Evolutionary conservation across 192 early-diverging fungal genomes (phyloP).

Genomic region (Fimicolochytrium jonesii): DNA sequence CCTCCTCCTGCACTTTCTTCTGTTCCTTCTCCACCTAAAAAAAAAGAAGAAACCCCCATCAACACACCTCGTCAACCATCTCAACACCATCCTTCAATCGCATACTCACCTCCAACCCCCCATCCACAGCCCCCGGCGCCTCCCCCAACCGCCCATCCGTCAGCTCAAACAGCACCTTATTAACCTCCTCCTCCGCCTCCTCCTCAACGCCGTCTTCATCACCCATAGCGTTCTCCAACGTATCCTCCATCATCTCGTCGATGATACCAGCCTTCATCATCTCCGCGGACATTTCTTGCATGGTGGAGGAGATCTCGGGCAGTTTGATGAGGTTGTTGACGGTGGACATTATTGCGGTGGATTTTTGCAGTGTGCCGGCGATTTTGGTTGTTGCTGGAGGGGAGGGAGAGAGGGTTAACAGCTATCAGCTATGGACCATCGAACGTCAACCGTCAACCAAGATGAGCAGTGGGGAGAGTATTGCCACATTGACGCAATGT

Average conservation of each 20-base stretch:
- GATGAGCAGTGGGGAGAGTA: no score
- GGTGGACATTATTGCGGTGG: slow-evolving; percentile 83
- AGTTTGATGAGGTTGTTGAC: slow-evolving; percentile 85
- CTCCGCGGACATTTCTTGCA: slow-evolving; percentile 92
- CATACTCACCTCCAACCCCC: slow-evolving; percentile 40
- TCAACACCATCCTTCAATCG: not conserved
- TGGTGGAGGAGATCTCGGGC: slow-evolving; percentile 74
- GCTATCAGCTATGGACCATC: not conserved
- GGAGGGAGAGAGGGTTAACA: not conserved
- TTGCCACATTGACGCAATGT: no score
- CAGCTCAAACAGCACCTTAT: slow-evolving; percentile 82
- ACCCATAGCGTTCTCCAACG: slow-evolving; percentile 74
- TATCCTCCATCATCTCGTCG: slow-evolving; percentile 92
- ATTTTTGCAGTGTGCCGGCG: slow-evolving; percentile 80
- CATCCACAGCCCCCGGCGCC: slow-evolving; percentile 53
- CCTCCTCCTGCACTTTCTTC: slow-evolving; percentile 65
- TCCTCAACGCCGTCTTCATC: slow-evolving; percentile 92
- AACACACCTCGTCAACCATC: not conserved
- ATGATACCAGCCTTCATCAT: slow-evolving; percentile 98
- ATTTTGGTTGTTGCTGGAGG: slow-evolving; percentile 77
- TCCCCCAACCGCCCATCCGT: slow-evolving; percentile 74
- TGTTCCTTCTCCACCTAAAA: slow-evolving; percentile 28
- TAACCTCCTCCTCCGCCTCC: slow-evolving; percentile 90
- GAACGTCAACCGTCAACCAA: no score
- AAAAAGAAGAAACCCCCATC: slow-evolving; percentile 1